A percentile compares a stretch with the other conserved stretches of the same genome.
These are phyloP conservation scores for Secale cereale DNA, from an alignment of 176 grass and related monocot species.

Conservation along the genomic window DNA sequence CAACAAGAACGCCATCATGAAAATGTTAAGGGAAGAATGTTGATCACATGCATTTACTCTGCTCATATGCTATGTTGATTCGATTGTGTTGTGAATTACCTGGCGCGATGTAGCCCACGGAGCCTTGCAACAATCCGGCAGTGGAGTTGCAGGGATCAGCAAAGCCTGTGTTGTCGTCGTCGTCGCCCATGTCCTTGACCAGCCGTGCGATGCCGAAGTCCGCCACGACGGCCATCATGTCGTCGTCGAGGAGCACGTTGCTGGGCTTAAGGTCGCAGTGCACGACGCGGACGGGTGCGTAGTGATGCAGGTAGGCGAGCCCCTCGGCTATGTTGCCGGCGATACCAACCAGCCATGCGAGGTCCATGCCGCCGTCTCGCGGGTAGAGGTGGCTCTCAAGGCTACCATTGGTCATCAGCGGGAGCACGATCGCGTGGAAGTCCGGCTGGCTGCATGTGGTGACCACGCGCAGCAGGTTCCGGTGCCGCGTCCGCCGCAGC, in stretches of 20 bases:
- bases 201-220: conserved; percentile 80
- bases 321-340: conserved; percentile 75
- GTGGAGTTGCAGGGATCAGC: too few species aligned
- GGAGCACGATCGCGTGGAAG: conserved; percentile 87
- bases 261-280: conserved; percentile 95
- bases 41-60: background rate
- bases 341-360: conserved; percentile 46
- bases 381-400: conserved; percentile 72
- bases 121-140: too few species aligned
- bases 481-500: conserved; percentile 71
- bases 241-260: conserved; percentile 83
- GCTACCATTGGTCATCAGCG: conserved; percentile 85
- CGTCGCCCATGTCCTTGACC: conserved; percentile 35
- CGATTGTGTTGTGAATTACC: too few species aligned
- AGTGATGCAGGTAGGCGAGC: conserved; percentile 85
- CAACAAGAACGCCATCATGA: background rate
- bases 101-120: too few species aligned
- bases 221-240: conserved; percentile 80
- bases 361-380: conserved; percentile 30
- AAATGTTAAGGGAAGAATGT: background rate
- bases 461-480: conserved; percentile 87
- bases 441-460: conserved; percentile 79
- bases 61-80: background rate
- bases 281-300: conserved; percentile 62
- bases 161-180: background rate